Base-by-base conservation (phyloP, 495 filamentous ascomycete genomes). In the Pyronema domesticum region DNA sequence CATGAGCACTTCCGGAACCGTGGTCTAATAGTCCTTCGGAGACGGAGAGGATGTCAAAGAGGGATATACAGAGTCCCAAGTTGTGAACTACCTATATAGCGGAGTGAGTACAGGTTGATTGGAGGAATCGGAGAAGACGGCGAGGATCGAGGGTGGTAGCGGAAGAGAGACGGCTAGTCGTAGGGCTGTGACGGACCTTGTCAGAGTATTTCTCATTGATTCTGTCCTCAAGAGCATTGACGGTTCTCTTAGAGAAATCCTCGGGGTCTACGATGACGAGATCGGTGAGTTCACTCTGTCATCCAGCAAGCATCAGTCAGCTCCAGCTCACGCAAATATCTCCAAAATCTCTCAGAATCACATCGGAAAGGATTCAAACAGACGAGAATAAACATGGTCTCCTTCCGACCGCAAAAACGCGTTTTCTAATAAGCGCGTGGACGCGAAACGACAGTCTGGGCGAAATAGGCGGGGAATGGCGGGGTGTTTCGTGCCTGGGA, bases 161-260 rank as follows among this genome's bases (percentile, higher is more conserved):
- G 57, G 45, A 56, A 34, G 17, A 30, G 35, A 17, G n/a, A 30
- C 3, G 30, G 44, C 7, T 68, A 40, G 51, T 85, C 81, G 48
- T 3, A 18, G 51, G 7, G 11, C 4, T 6, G 5, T 17, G 46
- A 10, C 68, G 44, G 53, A 85, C 82, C 68, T 87, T 89, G 72
- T 98, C 93, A 51, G 89, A 80, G 68, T 94, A 98, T 70, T 96
- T 98, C 54, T 79, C 76, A 61, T 96, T 94, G 70, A 98, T 88
- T 58, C 84, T 86, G 67, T 96, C 88, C 68, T 95, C 85, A 56
- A 98, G 80, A 1, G 85, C 85, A 36, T 82, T 75, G 6, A 73
- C 71, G 60, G 83, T 88, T 46, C 79, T 74, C 61, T 87, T 89
- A 37, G 77, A 71, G 64, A 95, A 91, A 62, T 95, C 83, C 62